Evolutionary conservation across 352 stramenopile genomes (phyloP), one percentile per base, ranked within the genome.

Genomic region (Phytopythium litorale): DNA sequence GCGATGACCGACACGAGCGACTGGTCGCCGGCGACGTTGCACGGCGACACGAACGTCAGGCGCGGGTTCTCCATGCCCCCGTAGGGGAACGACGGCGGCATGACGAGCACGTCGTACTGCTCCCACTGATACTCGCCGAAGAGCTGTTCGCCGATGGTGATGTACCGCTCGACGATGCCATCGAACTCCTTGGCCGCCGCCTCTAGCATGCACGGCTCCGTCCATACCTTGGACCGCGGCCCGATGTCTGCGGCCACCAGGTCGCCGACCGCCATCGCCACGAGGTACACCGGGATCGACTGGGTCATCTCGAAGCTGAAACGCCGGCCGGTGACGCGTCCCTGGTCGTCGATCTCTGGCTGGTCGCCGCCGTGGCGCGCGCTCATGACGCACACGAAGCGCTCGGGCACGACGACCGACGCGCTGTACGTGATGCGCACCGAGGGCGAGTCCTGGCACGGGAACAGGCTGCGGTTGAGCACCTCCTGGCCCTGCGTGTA

Each of bases 51-150:
- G 54, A 91, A 98, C 12, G 91, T 97, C 40, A 97, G 76, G 33
- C 88, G 81, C 11, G 92, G 92, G 73, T 98, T 98, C 72, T 99
- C 97, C 97, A 99, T 99, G n/a, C 97, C 97, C 38, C 97, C 97
- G 72, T 99, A 99, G 0, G 88, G 87, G 61, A 97, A 97, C n/a
- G 80, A 94, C 8, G 85, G 85, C 12, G 87, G 87, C 84, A 96
- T 91, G 38, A 91, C 76, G 45, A 96, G 58, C 55, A 96, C 61
- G 59, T 94, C 87, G 63, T 96, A 96, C 11, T 76, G 79, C 58
- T 91, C 84, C 87, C 87, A 96, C 55, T 84, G 57, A 61, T 96
- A 96, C n/a, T 83, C 73, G 15, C 84, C 85, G 57, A 96, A 92
- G 37, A 93, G 79, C 1, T 68, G 66, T 60, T 94, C 87, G 28